phyloP scores from a whole-genome alignment of 2,329 filamentous ascomycete species.

The Calonectria hawksworthii region DNA sequence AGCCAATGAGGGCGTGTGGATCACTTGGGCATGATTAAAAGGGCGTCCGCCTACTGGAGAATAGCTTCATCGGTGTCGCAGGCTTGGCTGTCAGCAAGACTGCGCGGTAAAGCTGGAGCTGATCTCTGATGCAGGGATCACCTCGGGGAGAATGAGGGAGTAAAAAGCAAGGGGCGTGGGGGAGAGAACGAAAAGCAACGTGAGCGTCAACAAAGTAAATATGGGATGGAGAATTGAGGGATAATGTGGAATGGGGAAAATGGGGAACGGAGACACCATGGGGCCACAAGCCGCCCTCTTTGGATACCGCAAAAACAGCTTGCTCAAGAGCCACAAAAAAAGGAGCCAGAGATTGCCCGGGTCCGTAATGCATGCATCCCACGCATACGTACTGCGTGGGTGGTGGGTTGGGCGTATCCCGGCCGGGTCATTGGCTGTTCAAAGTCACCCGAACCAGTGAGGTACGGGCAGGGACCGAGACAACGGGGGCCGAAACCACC shows the following conservation, averaged over 20 bases:
- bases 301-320: conserved; percentile 13
- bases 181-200: background rate
- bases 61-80: conserved; percentile 23
- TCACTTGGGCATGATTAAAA: conserved; percentile 20
- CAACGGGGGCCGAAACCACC: conserved; percentile 17
- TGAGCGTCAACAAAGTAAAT: conserved; percentile 3
- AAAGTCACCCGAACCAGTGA: conserved; percentile 15
- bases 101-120: conserved; percentile 27
- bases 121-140: background rate
- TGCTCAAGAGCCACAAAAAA: conserved; percentile 23
- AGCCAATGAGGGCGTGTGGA: conserved; percentile 29
- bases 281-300: conserved; percentile 31
- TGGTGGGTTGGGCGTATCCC: conserved; percentile 25
- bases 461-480: conserved; percentile 11
- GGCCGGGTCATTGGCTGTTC: conserved; percentile 27
- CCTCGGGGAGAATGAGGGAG: conserved; percentile 3
- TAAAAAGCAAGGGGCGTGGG: conserved; percentile 8
- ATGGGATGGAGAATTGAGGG: conserved; percentile 40
- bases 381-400: conserved; percentile 37
- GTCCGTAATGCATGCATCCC: conserved; percentile 47
- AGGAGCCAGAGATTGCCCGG: conserved; percentile 14
- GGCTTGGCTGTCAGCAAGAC: conserved; percentile 16
- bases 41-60: conserved; percentile 15
- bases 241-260: conserved; percentile 39
- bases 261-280: conserved; percentile 27